phyloP scores from a whole-genome alignment of 305 asterid species.

The Andrographis paniculata region DNA sequence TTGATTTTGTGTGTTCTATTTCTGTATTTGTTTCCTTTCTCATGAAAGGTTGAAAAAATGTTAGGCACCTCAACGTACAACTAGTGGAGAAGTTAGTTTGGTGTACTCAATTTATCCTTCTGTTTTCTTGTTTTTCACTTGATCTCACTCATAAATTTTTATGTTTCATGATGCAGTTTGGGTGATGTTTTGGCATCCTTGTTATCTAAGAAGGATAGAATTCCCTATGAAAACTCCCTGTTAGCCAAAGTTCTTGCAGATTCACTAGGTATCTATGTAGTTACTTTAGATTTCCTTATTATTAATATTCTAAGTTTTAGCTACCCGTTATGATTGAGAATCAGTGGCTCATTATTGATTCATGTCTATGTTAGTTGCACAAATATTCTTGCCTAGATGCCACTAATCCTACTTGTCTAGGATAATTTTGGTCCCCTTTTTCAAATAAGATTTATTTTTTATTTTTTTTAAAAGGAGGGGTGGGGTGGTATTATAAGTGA shows the following conservation, averaged over 20 bases:
- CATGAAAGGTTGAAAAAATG: slow-evolving; percentile 13
- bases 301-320: background rate
- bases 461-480: too few relatives aligned
- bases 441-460: too few relatives aligned
- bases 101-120: background rate
- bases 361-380: too few relatives aligned
- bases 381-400: too few relatives aligned
- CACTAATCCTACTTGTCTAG: too few relatives aligned
- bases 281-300: background rate
- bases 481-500: too few relatives aligned
- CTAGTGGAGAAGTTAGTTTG: background rate
- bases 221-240: slow-evolving; percentile 12
- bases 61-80: too few relatives aligned
- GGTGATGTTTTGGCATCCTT: slow-evolving; percentile 16
- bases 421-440: too few relatives aligned
- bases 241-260: slow-evolving; percentile 13
- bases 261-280: slow-evolving; percentile 6
- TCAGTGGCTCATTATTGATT: background rate
- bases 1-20: slow-evolving; percentile 10
- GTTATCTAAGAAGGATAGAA: slow-evolving; percentile 7
- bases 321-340: background rate
- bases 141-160: background rate
- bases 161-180: slow-evolving; percentile 3
- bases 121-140: background rate
- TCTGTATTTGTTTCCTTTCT: slow-evolving; percentile 15